phyloP scores from a whole-genome alignment of 202 grass and related monocot species.

The Digitaria exilis region DNA sequence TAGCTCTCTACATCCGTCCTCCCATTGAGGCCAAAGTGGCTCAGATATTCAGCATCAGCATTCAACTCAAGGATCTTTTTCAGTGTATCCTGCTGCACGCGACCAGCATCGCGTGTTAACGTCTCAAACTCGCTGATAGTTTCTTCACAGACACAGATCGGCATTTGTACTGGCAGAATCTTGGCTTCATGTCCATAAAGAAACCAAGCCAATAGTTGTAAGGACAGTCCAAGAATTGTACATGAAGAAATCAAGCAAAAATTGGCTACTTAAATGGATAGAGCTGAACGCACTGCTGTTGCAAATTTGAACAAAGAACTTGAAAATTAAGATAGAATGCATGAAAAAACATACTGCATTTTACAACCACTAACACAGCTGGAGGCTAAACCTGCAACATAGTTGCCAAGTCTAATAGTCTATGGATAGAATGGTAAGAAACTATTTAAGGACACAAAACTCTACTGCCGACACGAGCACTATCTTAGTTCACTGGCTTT shows the following conservation, averaged over 20 bases:
- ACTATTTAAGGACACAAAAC: neutral
- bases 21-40: constrained; percentile 55
- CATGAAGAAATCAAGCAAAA: neutral
- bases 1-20: constrained; percentile 85
- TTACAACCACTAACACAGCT: neutral
- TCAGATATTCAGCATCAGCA: constrained; percentile 77
- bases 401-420: neutral
- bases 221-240: neutral
- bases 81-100: constrained; percentile 75
- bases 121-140: constrained; percentile 72
- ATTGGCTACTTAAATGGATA: neutral
- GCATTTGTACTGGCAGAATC: constrained; percentile 51
- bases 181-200: constrained; percentile 18
- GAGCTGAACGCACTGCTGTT: neutral
- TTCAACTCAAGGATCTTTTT: constrained; percentile 78
- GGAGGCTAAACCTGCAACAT: constrained; percentile 15
- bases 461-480: constrained; percentile 18
- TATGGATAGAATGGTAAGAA: constrained; percentile 9
- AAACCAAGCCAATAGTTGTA: constrained; percentile 8
- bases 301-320: neutral
- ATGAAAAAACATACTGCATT: neutral
- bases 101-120: constrained; percentile 56
- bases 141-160: constrained; percentile 58
- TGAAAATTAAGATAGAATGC: neutral
- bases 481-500: neutral